Base-by-base conservation (phyloP, 805 yeast genomes). In the Zygosaccharomyces rouxii region DNA sequence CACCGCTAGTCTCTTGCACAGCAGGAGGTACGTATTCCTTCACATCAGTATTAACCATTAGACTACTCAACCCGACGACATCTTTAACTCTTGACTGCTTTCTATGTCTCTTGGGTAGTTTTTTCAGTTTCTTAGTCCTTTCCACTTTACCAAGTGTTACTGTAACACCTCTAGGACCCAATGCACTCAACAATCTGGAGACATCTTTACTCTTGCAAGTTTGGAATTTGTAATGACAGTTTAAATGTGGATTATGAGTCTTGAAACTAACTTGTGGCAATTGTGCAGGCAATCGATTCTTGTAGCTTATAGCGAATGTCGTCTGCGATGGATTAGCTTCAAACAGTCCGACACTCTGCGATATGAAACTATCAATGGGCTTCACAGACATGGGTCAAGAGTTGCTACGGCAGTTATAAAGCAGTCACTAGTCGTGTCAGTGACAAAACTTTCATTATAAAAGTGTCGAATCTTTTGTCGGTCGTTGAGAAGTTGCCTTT, bases 201-300 rank as follows among this genome's bases (percentile, higher is more conserved):
- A 89, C 76, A 64, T 89, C 95, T 62, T 88, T 87, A 42, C 75
- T 68, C 55, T 83, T 83, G 53, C 71, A 69, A 0, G 92, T 81
- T 50, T 71, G 73, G 61, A 74, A 79, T 51, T 73, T 75, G 64
- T 82, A 76, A 51, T 82, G 75, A 35, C 81, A 73, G 6, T 90
- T 90, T 14, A 80, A 71, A 14, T 69, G 74, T 2, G 89, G 77
- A 60, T 87, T 89, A 56, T 68, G 82, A 0, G 85, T 75, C 61
- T 84, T 86, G 64, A 85, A 79, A 6, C 60, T 42, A 2, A 63
- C 69, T 7, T 42, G 31, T 11, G 42, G 55, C 26, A 28, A 31
- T 13, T 35, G 35, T 21, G 39, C 48, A 5, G 37, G 37, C 21
- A 33, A 16, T 18, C 48, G 49, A 11, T 25, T 16, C 29, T 35